A percentile compares a stretch with the other conserved stretches of the same genome.
Conservation (phyloP, 495 filamentous ascomycete species). For the Alectoria sarmentosa region DNA sequence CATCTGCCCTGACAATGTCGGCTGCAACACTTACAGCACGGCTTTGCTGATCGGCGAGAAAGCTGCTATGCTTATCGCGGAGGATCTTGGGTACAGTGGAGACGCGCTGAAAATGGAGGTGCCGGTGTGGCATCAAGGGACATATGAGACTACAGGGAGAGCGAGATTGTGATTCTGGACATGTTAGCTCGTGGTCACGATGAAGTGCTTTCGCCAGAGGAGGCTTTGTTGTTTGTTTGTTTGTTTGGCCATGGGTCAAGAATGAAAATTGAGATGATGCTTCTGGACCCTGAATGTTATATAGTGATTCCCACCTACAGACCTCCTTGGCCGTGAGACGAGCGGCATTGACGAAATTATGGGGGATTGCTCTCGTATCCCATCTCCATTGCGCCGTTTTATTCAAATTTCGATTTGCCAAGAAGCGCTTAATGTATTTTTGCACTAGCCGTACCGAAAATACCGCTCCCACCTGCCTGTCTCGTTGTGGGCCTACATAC, state of each 20-base stretch:
- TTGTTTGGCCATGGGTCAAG: not conserved
- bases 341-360: no score
- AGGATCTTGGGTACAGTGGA: conserved; percentile 71
- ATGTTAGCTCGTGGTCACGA: not conserved
- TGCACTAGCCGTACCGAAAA: no score
- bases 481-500: no score
- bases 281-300: no score
- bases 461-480: no score
- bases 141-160: conserved; percentile 36
- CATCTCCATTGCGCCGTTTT: no score
- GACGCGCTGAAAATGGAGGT: conserved; percentile 71
- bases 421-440: no score
- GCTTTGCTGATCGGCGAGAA: conserved; percentile 83
- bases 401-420: no score
- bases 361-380: no score
- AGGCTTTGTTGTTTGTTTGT: not conserved
- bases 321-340: no score
- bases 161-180: conserved; percentile 30
- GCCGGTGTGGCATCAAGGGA: conserved; percentile 39
- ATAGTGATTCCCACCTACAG: no score
- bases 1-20: conserved; percentile 78
- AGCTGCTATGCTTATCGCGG: conserved; percentile 60
- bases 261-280: no score
- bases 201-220: not conserved
- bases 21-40: conserved; percentile 69